Evolutionary conservation across 352 stramenopile genomes (phyloP).

Genomic region (Pythium aquatile): DNA sequence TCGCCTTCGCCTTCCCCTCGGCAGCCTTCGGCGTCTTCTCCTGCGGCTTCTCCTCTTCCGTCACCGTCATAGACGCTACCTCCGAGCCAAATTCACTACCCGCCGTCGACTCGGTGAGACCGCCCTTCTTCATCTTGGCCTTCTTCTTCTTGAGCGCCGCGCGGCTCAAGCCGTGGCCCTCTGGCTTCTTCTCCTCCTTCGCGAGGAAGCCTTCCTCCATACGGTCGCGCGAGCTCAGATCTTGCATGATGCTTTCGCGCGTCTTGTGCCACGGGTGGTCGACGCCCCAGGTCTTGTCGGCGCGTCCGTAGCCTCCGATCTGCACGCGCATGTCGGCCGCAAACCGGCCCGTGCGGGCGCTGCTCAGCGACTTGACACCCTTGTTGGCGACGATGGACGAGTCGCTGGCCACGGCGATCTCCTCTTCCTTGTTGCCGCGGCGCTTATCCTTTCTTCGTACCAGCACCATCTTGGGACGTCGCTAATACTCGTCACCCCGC

Average conservation of each 20-base stretch:
- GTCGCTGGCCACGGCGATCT: constrained; percentile 63
- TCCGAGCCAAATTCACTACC: constrained; percentile 23
- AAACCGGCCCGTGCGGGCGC: constrained; percentile 59
- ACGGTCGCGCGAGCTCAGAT: constrained; percentile 51
- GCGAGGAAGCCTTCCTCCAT: constrained; percentile 61
- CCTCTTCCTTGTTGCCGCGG: constrained; percentile 54
- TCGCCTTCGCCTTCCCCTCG: neutral
- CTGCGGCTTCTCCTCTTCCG: constrained; percentile 25
- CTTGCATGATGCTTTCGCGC: constrained; percentile 42
- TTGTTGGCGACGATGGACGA: constrained; percentile 66
- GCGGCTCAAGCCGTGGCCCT: constrained; percentile 52
- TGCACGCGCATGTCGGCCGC: constrained; percentile 77
- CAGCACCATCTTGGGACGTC: constrained; percentile 52
- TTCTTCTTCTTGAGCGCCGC: constrained; percentile 81
- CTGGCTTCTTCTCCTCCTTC: constrained; percentile 41
- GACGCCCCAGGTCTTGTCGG: constrained; percentile 77
- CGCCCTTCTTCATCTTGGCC: constrained; percentile 66
- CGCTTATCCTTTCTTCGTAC: constrained; percentile 72
- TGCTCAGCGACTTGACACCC: constrained; percentile 52
- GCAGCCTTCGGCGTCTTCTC: constrained; percentile 14
- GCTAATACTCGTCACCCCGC: neutral
- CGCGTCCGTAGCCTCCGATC: constrained; percentile 67
- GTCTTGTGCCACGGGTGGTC: constrained; percentile 80
- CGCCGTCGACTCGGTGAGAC: constrained; percentile 26
- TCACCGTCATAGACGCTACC: neutral